Base-by-base conservation (phyloP, 2,329 filamentous ascomycete species). In the Sporothrix pallida region DNA sequence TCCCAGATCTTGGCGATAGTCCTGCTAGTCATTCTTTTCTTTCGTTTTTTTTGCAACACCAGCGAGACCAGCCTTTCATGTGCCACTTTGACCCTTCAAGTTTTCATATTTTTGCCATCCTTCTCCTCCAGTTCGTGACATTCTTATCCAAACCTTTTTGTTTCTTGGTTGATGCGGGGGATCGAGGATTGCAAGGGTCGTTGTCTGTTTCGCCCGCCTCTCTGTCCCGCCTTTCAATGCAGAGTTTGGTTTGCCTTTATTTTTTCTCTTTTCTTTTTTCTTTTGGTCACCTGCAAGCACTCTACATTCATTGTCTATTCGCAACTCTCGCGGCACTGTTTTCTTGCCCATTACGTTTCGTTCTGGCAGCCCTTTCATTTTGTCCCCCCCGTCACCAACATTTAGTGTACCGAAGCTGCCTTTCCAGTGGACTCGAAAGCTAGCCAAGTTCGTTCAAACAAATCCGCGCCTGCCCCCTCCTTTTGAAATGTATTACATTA, bases 91-190 rank as follows among this genome's bases (percentile, higher is more conserved):
- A 17, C 52, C 60, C 31, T 71, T 71, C 52, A 71, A 17, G 7
- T 20, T 48, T 50, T 26, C 23, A 8, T 54, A n/a, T 15, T n/a
- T 15, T 50, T 44, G 6, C 26, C 48, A 17, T 48, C 37, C 46
- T 72, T 67, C 71, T 72, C 60, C 71, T 46, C 71, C 71, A 42
- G 60, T 72, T 67, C 71, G 60, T 67, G 50, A 46, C 31, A 3
- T 44, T 44, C 56, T n/a, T 15, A 72, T 15, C 71, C 71, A 58
- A 67, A 56, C 71, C 67, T 12, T 26, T 5, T 8, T 15, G 31
- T 44, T 72, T 52, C 48, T 10, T 72, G 71, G 71, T 72, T 67
- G 71, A 72, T 67, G 71, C 71, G 71, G 71, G 70, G 71, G 31
- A 68, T 50, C 63, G 50, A 52, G 44, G 44, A 42, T n/a, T 42